phyloP scores from a whole-genome alignment of 768 basidiomycete species.

The Tulasnella sp. region DNA sequence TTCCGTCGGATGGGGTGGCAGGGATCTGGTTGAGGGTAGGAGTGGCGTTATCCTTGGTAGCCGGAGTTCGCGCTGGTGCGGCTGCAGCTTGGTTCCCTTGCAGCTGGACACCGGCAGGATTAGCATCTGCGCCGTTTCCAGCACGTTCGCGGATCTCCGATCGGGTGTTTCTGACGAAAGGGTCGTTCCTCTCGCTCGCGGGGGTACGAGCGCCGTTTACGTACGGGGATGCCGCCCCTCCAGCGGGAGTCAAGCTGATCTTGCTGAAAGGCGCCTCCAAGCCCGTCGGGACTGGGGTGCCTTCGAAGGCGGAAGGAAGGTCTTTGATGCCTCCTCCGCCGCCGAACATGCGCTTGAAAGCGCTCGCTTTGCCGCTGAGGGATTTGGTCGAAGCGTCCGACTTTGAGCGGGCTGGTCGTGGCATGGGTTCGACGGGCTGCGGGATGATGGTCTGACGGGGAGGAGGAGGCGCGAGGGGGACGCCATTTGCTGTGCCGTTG shows the following conservation, averaged over 20 bases:
- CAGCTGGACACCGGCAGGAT: neutral
- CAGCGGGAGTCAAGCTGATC: neutral
- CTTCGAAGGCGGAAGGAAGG: neutral
- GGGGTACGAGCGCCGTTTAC: neutral
- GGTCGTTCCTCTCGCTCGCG: neutral
- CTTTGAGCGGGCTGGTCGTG: conserved; percentile 1
- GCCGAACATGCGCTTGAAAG: conserved; percentile 14
- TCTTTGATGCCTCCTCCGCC: neutral
- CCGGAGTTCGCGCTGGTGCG: neutral
- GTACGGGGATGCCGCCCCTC: neutral
- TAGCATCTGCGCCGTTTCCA: neutral
- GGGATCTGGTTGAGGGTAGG: neutral
- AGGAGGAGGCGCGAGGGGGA: neutral
- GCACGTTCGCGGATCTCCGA: neutral
- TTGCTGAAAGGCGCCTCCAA: neutral
- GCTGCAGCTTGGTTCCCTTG: neutral
- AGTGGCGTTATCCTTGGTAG: conserved; percentile 1
- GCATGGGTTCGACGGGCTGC: neutral
- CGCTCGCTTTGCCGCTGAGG: neutral
- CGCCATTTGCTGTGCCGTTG: neutral
- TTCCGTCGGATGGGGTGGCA: neutral
- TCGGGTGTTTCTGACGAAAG: neutral
- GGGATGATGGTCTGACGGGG: neutral
- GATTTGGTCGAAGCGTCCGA: conserved; percentile 10
- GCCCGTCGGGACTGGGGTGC: neutral